phyloP scores from a whole-genome alignment of 1,139 yeast genomes.

The Debaryomyces coudertii region DNA sequence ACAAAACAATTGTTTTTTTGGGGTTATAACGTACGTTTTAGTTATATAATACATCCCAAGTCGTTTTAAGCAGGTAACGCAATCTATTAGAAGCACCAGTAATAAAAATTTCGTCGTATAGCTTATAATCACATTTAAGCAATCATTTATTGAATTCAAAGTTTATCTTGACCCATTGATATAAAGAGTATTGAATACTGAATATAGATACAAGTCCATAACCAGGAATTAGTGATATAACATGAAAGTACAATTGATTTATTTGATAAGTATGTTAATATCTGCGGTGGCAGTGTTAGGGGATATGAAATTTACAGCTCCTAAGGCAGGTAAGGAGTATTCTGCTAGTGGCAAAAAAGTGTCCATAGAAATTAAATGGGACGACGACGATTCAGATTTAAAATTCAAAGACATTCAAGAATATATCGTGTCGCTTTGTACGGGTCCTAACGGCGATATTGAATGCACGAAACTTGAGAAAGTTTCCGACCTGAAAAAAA shows the following conservation, averaged over 20 bases:
- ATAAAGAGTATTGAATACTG: not conserved
- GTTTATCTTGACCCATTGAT: not conserved
- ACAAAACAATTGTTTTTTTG: not conserved
- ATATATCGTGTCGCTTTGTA: slow-evolving; percentile 63
- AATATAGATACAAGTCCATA: not conserved
- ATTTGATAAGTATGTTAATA: slow-evolving; percentile 14
- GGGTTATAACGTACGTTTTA: not conserved
- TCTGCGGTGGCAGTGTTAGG: slow-evolving; percentile 28
- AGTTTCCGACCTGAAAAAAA: slow-evolving; percentile 11
- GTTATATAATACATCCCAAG: not conserved
- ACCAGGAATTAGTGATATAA: not conserved
- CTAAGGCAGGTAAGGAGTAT: slow-evolving; percentile 51
- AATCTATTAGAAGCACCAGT: not conserved
- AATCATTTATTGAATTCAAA: slow-evolving; percentile 3
- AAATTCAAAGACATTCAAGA: slow-evolving; percentile 43
- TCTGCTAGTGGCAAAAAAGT: slow-evolving; percentile 54
- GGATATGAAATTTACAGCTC: slow-evolving; percentile 61
- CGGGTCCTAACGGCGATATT: slow-evolving; percentile 61
- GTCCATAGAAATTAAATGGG: slow-evolving; percentile 60
- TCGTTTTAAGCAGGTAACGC: not conserved
- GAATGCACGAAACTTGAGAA: slow-evolving; percentile 35
- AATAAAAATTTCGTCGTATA: not conserved
- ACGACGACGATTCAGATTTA: slow-evolving; percentile 47
- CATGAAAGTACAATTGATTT: slow-evolving; percentile 8
- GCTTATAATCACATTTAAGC: not conserved